Conservation (phyloP, 108 stramenopile species). For the Nitzschia putrida region DNA sequence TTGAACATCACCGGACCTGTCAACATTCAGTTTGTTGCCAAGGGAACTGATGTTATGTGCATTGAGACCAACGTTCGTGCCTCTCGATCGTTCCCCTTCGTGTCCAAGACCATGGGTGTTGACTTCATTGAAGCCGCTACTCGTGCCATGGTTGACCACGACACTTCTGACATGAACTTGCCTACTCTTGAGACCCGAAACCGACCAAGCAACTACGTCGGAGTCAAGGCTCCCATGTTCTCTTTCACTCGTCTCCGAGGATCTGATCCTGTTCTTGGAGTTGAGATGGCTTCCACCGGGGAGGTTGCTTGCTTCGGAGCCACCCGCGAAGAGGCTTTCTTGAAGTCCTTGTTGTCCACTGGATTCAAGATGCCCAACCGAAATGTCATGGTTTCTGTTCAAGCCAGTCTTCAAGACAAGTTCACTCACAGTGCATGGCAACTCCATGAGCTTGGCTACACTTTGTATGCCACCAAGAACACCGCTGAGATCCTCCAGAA, state of each 20-base stretch:
- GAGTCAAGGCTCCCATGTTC: slow-evolving; percentile 99
- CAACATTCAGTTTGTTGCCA: slow-evolving; percentile 98
- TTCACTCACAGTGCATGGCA: slow-evolving; percentile 86
- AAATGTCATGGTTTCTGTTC: slow-evolving; percentile 87
- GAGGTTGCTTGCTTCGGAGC: slow-evolving; percentile 99
- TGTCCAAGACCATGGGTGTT: slow-evolving; percentile 98
- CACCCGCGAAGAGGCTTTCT: slow-evolving; percentile 96
- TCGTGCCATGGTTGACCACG: slow-evolving; percentile 82
- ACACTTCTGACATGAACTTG: slow-evolving; percentile 87
- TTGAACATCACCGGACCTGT: slow-evolving; percentile 97
- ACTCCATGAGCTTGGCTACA: slow-evolving; percentile 88
- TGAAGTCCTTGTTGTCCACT: slow-evolving; percentile 93
- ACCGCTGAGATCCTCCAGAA: slow-evolving; percentile 83
- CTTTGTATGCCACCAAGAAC: slow-evolving; percentile 85
- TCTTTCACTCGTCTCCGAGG: slow-evolving; percentile 97
- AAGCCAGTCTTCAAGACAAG: slow-evolving; percentile 78
- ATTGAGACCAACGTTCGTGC: slow-evolving; percentile 99
- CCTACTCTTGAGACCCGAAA: slow-evolving; percentile 85
- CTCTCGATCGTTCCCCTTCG: slow-evolving; percentile 97
- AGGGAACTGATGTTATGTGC: slow-evolving; percentile 95
- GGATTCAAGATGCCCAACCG: slow-evolving; percentile 94
- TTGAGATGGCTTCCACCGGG: slow-evolving; percentile 99
- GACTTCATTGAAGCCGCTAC: slow-evolving; percentile 97
- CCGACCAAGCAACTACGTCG: slow-evolving; percentile 90
- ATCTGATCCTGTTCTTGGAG: slow-evolving; percentile 97